These are phyloP conservation scores for Teratosphaeria gauchensis DNA, from an alignment of 2,329 filamentous ascomycete species.

Conservation along the genomic window DNA sequence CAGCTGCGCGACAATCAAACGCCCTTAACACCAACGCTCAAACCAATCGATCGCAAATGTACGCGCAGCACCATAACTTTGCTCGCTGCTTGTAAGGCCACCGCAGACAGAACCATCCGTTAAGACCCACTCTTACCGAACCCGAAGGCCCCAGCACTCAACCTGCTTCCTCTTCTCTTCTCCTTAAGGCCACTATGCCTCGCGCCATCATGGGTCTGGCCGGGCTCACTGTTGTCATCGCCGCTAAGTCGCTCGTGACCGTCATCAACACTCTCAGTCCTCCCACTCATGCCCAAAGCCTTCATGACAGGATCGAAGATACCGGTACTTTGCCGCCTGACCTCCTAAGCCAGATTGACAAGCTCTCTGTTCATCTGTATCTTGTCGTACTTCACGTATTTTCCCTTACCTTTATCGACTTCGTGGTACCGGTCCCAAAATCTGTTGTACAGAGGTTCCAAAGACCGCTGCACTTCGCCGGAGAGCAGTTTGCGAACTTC, in stretches of 20 bases:
- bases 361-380: slow-evolving; percentile 58
- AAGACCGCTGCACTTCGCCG: slow-evolving; percentile 77
- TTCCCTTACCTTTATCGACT: slow-evolving; percentile 93
- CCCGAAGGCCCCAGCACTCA: background rate
- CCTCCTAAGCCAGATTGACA: slow-evolving; percentile 9
- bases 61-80: background rate
- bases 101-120: background rate
- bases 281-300: background rate
- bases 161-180: background rate
- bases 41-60: background rate
- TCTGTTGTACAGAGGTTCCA: slow-evolving; percentile 86
- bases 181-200: background rate
- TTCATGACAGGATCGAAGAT: background rate
- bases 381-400: slow-evolving; percentile 98
- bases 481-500: slow-evolving; percentile 75
- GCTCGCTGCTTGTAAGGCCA: no score
- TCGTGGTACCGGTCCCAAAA: slow-evolving; percentile 98
- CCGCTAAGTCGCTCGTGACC: background rate
- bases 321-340: slow-evolving; percentile 5
- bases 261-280: background rate
- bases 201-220: background rate
- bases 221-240: background rate
- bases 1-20: background rate
- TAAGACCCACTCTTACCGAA: background rate
- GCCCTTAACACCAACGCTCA: background rate